These are phyloP conservation scores for Aspergillus clavatus DNA, from an alignment of 2,329 filamentous ascomycete species.

Conservation along the genomic window DNA sequence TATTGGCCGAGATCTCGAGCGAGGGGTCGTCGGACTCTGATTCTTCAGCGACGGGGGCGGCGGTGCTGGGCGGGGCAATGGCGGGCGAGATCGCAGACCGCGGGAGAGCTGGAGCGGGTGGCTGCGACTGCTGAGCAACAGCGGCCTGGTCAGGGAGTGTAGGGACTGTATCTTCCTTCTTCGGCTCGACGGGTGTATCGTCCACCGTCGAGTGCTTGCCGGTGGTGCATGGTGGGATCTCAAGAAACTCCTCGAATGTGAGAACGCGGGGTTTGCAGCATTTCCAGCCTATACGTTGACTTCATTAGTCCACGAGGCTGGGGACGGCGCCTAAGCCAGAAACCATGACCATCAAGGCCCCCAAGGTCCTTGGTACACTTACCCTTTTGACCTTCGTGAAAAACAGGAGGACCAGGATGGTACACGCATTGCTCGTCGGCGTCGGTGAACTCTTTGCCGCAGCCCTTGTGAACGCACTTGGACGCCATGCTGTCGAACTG, in stretches of 20 bases:
- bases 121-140: constrained; percentile 10
- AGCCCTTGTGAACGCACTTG: constrained; percentile 96
- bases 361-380: constrained; percentile 33
- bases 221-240: constrained; percentile 84
- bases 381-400: constrained; percentile 99
- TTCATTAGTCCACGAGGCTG: constrained; percentile 1
- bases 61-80: constrained; percentile 27
- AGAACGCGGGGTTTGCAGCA: constrained; percentile 96
- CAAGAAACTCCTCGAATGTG: constrained; percentile 96
- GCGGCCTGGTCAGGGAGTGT: constrained; percentile 16
- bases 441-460: constrained; percentile 81
- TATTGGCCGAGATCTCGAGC: constrained; percentile 66
- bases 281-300: constrained; percentile 70
- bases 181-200: constrained; percentile 52
- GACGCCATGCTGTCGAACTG: constrained; percentile 30
- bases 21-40: constrained; percentile 82
- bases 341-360: constrained; percentile 15
- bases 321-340: no score
- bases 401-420: constrained; percentile 88
- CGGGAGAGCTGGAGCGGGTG: constrained; percentile 9
- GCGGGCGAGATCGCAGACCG: constrained; percentile 25
- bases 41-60: constrained; percentile 50
- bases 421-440: constrained; percentile 79
- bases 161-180: constrained; percentile 31
- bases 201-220: constrained; percentile 91